phyloP scores from a whole-genome alignment of 179 eudicot genomes.

The Spinacia oleracea region DNA sequence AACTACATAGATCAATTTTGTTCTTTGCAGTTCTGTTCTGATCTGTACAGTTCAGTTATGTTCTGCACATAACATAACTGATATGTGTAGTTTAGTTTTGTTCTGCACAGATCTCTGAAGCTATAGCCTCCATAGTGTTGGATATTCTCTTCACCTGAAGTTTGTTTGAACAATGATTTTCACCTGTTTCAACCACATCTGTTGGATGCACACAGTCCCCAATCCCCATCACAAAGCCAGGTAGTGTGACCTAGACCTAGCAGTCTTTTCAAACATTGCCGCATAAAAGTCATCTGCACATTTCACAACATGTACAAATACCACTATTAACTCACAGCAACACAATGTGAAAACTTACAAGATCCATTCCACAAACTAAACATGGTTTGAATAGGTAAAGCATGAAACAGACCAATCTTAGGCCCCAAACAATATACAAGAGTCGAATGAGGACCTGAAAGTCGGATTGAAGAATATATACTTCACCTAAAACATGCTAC shows the following conservation, averaged over 20 bases:
- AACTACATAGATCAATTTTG: too few species aligned
- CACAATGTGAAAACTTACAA: background rate
- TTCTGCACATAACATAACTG: too few species aligned
- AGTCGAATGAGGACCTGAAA: too few species aligned
- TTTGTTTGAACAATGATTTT: background rate
- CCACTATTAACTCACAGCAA: background rate
- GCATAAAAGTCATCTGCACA: conserved; percentile 16
- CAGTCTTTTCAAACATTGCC: background rate
- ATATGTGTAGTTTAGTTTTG: too few species aligned
- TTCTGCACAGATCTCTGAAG: too few species aligned
- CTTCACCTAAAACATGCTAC: background rate
- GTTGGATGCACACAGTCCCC: background rate
- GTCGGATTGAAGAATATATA: background rate
- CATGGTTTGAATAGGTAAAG: background rate
- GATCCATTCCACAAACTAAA: background rate
- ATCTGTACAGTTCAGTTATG: too few species aligned
- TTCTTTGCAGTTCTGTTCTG: too few species aligned
- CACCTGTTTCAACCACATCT: background rate
- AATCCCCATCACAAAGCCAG: background rate
- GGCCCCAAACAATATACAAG: too few species aligned
- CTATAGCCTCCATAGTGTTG: background rate
- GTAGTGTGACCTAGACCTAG: background rate
- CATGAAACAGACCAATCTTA: background rate
- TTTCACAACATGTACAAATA: background rate
- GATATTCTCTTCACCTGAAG: background rate